A percentile compares a stretch with the other conserved stretches of the same genome.
Evolutionary conservation across 2,329 filamentous ascomycete genomes (phyloP).

Genomic region (Monosporascus sp.): DNA sequence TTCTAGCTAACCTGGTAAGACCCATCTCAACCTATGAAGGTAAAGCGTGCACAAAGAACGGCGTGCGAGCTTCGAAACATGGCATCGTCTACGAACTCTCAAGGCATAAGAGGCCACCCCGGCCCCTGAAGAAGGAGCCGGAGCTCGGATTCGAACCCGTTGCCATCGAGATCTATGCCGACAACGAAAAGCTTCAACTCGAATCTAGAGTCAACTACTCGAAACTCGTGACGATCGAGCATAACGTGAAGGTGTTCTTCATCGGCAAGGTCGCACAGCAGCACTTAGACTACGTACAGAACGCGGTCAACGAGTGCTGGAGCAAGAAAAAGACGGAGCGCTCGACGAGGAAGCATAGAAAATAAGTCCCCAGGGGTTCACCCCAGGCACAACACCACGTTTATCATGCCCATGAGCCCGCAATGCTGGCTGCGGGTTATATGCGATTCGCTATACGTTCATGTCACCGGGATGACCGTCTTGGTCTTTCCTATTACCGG

Average conservation of each 20-base stretch:
- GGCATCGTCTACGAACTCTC: conserved; percentile 43
- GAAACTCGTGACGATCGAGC: conserved; percentile 51
- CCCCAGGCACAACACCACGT: neutral
- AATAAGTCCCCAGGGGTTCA: conserved; percentile 9
- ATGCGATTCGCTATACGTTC: neutral
- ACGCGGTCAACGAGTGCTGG: conserved; percentile 48
- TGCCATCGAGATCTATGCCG: conserved; percentile 35
- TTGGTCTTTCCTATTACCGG: neutral
- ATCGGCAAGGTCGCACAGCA: conserved; percentile 41
- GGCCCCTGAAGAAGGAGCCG: conserved; percentile 36
- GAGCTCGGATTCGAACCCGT: conserved; percentile 44
- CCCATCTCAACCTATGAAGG: conserved; percentile 52
- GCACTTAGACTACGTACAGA: conserved; percentile 36
- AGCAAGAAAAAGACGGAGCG: conserved; percentile 32
- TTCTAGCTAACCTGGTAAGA: conserved; percentile 27
- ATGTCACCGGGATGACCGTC: neutral
- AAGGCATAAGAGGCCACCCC: conserved; percentile 22
- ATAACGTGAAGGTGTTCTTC: conserved; percentile 53
- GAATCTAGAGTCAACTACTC: conserved; percentile 55
- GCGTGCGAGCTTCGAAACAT: conserved; percentile 47
- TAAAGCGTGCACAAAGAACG: conserved; percentile 47
- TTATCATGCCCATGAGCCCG: neutral
- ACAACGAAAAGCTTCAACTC: conserved; percentile 39
- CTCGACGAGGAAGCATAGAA: conserved; percentile 17
- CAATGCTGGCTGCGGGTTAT: neutral